Evolutionary conservation across 345 rosid species (phyloP), one percentile per base, ranked within the genome.

Genomic region (Abelmoschus esculentus): DNA sequence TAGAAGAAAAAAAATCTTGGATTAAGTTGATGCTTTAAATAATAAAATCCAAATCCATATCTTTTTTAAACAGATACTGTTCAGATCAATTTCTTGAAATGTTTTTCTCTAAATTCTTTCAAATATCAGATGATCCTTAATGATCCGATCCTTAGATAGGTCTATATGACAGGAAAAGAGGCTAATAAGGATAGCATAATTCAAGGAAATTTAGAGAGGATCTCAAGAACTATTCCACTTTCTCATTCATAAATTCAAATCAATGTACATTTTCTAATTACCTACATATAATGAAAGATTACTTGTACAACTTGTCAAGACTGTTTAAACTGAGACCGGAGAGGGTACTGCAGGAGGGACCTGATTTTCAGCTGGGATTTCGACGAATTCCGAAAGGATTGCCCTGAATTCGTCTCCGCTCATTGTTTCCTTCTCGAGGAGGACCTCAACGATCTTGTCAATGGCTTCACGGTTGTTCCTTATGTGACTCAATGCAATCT

Each of bases 401-500:
- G 99, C 96, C 38, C 97, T 71, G 86, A 95, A 95, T 75, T 95
- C 97, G 4, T 93, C 96, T 0, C 97, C 97, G 0, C 80, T 68
- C 78, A 91, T 89, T 5, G 97, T 91, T 77, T 95, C 99, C 72
- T 89, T 91, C 88, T 95, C 96, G 0, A 91, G 85, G 17, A 95
- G 88, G 71, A 95, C 96, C 77, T 95, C 99, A n/a, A 91, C 97
- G 3, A 95, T 72, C 82, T 95, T 95, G 78, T 95, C 97, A 46
- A 93, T 89, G 17, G 99, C 99, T 80, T 95, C 99, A 0, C 97
- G 91, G 82, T 95, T 95, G 87, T 82, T 84, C 84, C 74, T 88
- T 32, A 95, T 87, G 64, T 95, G 97, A 67, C 74, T 72, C 79
- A 91, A 70, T 1, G 97, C 99, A 59, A 91, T 82, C 84, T 82